Base-by-base conservation (phyloP, 768 basidiomycete genomes). In the Clitopilus passeckerianus region DNA sequence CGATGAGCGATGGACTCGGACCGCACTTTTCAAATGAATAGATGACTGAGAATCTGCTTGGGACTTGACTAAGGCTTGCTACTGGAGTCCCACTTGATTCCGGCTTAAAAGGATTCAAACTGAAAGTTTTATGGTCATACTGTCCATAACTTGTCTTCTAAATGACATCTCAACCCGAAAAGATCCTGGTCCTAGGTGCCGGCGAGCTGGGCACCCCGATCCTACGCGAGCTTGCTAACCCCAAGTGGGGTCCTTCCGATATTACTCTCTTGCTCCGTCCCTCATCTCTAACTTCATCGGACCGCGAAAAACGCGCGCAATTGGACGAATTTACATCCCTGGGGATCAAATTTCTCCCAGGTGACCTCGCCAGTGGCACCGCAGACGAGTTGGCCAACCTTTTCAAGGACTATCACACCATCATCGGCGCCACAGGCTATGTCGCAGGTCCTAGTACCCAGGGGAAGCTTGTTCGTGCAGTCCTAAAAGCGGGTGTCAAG, bases 121-220 rank as follows among this genome's bases (percentile, higher is more conserved):
- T 30, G 27, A 7, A 7, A 30, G 7, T 7, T 4, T 30, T 30
- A 30, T 30, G 27, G 27, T 7, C 27, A 30, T 4, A 30, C 27
- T 30, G 4, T 30, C 27, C 37, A 41, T 41, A 5, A 41, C 37
- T 41, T 41, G n/a, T 41, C 12, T 9, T n/a, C n/a, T 41, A 14
- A 41, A 56, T 56, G 59, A 53, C 61, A 27, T 27, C 27, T 15
- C 30, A 53, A 24, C 5, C 55, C 15, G 44, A 63, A 37, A 60
- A 58, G 15, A 66, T 65, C 35, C 66, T 70, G 5, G 61, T 71
- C 24, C 57, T 71, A 20, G 70, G 70, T 43, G 65, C 70, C 23
- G 70, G 70, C 1, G 69, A 71, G 52, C 61, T 71, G 5, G 70
- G 70, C 20, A 52, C 59, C 22, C 43, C 68, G 22, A 63, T 71